These are phyloP conservation scores for Fusarium coicis DNA, from an alignment of 2,329 filamentous ascomycete genomes.

Conservation along the genomic window DNA sequence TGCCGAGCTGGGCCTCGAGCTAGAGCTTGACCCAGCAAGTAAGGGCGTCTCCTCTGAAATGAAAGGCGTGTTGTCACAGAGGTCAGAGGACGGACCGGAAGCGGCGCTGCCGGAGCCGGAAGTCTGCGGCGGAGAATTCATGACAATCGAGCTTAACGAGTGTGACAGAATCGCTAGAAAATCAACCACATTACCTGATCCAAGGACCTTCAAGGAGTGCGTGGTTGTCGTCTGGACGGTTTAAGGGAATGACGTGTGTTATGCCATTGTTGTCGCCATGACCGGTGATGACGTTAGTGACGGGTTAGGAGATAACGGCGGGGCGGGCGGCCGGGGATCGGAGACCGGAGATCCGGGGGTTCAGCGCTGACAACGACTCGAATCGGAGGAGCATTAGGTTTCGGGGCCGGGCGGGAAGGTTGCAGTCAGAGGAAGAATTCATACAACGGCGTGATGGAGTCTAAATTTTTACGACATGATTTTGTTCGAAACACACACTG, in stretches of 20 bases:
- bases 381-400: neutral
- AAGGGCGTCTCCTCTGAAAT: constrained; percentile 40
- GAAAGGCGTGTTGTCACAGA: neutral
- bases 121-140: constrained; percentile 12
- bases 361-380: neutral
- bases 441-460: neutral
- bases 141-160: neutral
- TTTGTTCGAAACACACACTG: neutral
- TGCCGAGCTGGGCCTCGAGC: constrained; percentile 11
- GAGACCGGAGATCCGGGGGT: constrained; percentile 15
- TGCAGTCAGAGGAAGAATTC: neutral
- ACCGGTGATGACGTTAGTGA: constrained; percentile 25
- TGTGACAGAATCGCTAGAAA: neutral
- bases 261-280: constrained; percentile 9
- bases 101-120: constrained; percentile 13
- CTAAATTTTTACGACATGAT: neutral
- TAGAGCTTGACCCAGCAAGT: constrained; percentile 11
- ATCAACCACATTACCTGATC: neutral
- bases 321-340: constrained; percentile 17
- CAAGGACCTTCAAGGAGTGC: neutral
- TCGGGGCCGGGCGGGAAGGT: neutral
- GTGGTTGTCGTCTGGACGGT: neutral
- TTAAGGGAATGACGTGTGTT: constrained; percentile 1
- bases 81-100: constrained; percentile 8
- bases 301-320: constrained; percentile 7